A percentile compares a stretch with the other conserved stretches of the same genome.
Evolutionary conservation across 139 green algal species (phyloP).

Genomic region (Picochlorum sp.): DNA sequence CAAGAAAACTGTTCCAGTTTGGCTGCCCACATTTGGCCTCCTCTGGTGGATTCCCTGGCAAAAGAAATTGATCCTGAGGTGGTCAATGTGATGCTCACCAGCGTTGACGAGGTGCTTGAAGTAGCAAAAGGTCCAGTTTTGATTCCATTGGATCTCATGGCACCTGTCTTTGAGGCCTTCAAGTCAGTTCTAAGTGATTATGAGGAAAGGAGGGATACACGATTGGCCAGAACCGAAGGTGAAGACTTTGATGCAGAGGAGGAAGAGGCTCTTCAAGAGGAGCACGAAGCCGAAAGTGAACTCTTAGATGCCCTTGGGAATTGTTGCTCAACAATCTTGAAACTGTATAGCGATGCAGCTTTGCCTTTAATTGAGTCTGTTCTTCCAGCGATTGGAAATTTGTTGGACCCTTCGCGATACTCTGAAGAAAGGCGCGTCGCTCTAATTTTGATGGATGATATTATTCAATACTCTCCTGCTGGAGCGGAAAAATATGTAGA

Average conservation of each 20-base stretch:
- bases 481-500: constrained; percentile 54
- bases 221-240: constrained; percentile 32
- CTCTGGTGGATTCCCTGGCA: constrained; percentile 40
- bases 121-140: constrained; percentile 27
- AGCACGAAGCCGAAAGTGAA: constrained; percentile 86
- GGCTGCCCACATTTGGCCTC: constrained; percentile 50
- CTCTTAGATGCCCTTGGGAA: constrained; percentile 61
- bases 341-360: constrained; percentile 59
- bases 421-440: constrained; percentile 73
- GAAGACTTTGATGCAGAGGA: constrained; percentile 96
- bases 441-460: constrained; percentile 88
- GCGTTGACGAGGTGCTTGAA: constrained; percentile 52
- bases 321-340: constrained; percentile 56
- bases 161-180: constrained; percentile 35
- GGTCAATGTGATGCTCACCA: constrained; percentile 47
- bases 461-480: constrained; percentile 70
- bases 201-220: constrained; percentile 50
- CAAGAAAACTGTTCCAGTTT: constrained; percentile 45
- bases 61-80: constrained; percentile 70
- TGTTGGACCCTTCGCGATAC: constrained; percentile 46
- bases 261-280: constrained; percentile 73
- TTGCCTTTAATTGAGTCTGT: constrained; percentile 75
- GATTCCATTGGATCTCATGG: constrained; percentile 28
- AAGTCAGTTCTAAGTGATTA: constrained; percentile 38
- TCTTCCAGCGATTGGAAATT: constrained; percentile 51